A percentile compares a stretch with the other conserved stretches of the same genome.
Conservation (phyloP, 495 filamentous ascomycete species). For the Chaetomium fimeti region DNA sequence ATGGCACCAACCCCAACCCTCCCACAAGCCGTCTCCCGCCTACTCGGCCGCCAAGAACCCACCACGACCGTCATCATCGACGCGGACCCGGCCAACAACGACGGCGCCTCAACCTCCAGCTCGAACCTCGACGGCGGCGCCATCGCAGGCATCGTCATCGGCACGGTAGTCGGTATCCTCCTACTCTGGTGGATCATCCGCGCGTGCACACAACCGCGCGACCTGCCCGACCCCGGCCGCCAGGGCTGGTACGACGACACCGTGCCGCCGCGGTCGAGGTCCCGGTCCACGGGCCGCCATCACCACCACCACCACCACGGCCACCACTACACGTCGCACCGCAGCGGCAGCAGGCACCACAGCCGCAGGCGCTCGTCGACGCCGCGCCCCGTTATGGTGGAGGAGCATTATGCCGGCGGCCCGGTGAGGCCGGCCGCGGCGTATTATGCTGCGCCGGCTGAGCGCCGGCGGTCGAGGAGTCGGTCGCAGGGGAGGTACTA, state of each 20-base stretch:
- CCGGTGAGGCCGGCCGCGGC: slow-evolving; percentile 20
- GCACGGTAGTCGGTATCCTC: slow-evolving; percentile 30
- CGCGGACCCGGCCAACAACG: slow-evolving; percentile 1
- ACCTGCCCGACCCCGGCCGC: slow-evolving; percentile 21
- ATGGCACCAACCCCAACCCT: slow-evolving; percentile 32
- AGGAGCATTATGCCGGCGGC: slow-evolving; percentile 18
- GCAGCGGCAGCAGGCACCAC: not conserved
- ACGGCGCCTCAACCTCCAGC: slow-evolving; percentile 1
- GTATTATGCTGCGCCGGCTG: slow-evolving; percentile 16
- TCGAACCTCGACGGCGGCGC: slow-evolving; percentile 24
- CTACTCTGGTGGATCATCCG: slow-evolving; percentile 30
- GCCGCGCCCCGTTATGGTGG: slow-evolving; percentile 24
- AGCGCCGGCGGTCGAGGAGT: slow-evolving; percentile 23
- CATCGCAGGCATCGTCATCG: slow-evolving; percentile 37
- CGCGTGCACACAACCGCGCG: slow-evolving; percentile 16
- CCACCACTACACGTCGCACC: not conserved
- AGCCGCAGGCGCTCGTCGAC: slow-evolving; percentile 17
- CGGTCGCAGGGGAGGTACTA: slow-evolving; percentile 28
- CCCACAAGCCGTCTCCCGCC: slow-evolving; percentile 7
- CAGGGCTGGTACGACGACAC: slow-evolving; percentile 35
- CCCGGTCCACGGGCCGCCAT: slow-evolving; percentile 18
- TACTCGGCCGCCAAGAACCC: slow-evolving; percentile 23
- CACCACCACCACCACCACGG: slow-evolving; percentile 24
- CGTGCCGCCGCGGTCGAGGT: slow-evolving; percentile 14
- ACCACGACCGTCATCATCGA: slow-evolving; percentile 24